These are phyloP conservation scores for Sporothrix curviconia DNA, from an alignment of 2,329 filamentous ascomycete species.

Conservation along the genomic window DNA sequence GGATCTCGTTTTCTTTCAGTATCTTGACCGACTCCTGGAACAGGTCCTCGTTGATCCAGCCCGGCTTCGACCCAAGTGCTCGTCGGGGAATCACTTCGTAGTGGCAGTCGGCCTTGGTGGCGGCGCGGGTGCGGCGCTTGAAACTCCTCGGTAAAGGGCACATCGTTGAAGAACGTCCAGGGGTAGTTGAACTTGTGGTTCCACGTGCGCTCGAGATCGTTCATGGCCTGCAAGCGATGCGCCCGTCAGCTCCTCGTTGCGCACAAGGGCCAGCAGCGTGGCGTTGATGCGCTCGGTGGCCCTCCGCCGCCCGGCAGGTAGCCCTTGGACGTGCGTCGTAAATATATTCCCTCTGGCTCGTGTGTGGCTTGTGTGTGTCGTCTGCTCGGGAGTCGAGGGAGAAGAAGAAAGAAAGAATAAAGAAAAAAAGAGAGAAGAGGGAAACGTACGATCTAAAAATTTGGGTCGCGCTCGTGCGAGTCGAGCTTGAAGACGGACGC, in stretches of 20 bases:
- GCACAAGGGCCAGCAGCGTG: conserved; percentile 82
- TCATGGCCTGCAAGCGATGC: conserved; percentile 87
- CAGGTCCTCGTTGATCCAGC: conserved; percentile 85
- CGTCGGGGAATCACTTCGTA: conserved; percentile 88
- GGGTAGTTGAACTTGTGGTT: conserved; percentile 99
- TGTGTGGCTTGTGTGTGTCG: no score
- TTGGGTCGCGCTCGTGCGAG: conserved; percentile 65
- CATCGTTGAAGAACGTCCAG: conserved; percentile 98
- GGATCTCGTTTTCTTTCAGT: conserved; percentile 75
- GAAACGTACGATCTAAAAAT: conserved; percentile 70
- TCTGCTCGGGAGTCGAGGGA: no score
- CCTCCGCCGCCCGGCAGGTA: conserved; percentile 70
- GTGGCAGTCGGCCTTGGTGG: conserved; percentile 79
- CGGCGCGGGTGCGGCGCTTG: conserved; percentile 71
- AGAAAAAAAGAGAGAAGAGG: no score
- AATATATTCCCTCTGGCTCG: conserved; percentile 71
- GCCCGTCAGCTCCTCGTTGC: conserved; percentile 79
- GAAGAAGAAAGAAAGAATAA: not conserved
- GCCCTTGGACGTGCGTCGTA: conserved; percentile 67
- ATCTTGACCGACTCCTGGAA: conserved; percentile 79
- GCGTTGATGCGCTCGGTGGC: conserved; percentile 85
- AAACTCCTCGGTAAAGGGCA: conserved; percentile 88
- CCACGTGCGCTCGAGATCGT: conserved; percentile 88
- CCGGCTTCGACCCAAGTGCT: conserved; percentile 89
- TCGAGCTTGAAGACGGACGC: conserved; percentile 34